Percentiles rank a stretch among this genome's conserved stretches.
Evolutionary conservation across 2,329 filamentous ascomycete genomes (phyloP).

Genomic region (Ramichloridium luteum): DNA sequence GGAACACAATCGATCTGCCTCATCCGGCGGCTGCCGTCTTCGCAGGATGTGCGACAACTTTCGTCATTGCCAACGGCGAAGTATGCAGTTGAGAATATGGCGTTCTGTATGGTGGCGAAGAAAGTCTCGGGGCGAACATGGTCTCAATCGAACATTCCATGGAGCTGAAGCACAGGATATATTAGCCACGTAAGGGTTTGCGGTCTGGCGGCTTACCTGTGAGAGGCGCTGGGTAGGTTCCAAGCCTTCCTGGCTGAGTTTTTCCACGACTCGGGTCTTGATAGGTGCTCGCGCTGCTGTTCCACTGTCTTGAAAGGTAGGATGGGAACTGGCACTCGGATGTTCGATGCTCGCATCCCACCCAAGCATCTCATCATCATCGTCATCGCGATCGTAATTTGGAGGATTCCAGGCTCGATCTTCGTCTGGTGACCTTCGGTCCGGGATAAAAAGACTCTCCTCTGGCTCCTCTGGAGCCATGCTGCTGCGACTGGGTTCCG

Average conservation of each 20-base stretch:
- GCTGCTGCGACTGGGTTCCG: background rate
- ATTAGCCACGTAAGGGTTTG: no score
- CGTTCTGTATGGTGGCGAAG: no score
- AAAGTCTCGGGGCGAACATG: no score
- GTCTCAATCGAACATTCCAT: conserved; percentile 28
- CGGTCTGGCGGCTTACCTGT: conserved; percentile 52
- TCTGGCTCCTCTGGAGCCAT: no score
- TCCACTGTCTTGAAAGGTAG: conserved; percentile 34
- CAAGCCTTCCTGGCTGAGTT: conserved; percentile 30
- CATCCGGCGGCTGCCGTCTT: conserved; percentile 50
- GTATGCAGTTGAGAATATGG: no score
- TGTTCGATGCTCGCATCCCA: conserved; percentile 60
- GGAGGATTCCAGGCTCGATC: conserved; percentile 62
- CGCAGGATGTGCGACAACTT: conserved; percentile 86
- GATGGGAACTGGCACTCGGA: conserved; percentile 36
- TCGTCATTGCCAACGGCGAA: conserved; percentile 41
- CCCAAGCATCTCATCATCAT: conserved; percentile 54
- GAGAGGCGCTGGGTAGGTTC: conserved; percentile 65
- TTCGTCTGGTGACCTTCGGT: conserved; percentile 41
- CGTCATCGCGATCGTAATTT: conserved; percentile 46
- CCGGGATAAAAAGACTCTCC: conserved; percentile 60
- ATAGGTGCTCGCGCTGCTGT: conserved; percentile 13
- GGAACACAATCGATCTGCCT: conserved; percentile 50
- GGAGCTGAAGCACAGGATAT: no score
- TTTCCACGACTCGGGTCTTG: background rate